A percentile compares a stretch with the other conserved stretches of the same genome.
These are phyloP conservation scores for Aspergillus indologenus DNA, from an alignment of 495 filamentous ascomycete species.

Conservation along the genomic window DNA sequence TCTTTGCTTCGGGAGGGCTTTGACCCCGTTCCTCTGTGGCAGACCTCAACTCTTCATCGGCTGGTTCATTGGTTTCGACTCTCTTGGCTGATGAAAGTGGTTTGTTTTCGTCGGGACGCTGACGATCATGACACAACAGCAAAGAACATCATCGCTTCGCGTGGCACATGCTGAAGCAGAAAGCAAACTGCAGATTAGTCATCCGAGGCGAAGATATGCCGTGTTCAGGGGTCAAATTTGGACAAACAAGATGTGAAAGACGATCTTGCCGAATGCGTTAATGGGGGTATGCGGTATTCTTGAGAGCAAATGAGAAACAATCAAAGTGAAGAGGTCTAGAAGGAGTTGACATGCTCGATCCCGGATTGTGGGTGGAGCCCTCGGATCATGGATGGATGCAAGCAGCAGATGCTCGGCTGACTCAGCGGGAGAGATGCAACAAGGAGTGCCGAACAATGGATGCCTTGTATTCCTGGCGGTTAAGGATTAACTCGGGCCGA, in stretches of 20 bases:
- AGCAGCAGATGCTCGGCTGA: background rate
- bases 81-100: background rate
- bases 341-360: background rate
- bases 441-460: background rate
- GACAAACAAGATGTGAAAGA: background rate
- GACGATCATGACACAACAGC: background rate
- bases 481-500: background rate
- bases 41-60: no score
- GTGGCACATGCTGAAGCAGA: no score
- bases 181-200: background rate
- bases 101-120: background rate
- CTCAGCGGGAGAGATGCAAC: background rate
- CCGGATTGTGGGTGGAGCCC: background rate
- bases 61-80: background rate
- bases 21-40: background rate
- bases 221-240: background rate
- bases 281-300: background rate
- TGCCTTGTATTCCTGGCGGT: background rate
- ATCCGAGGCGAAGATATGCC: background rate
- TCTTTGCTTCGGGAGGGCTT: background rate
- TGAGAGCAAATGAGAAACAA: background rate
- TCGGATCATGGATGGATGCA: no score
- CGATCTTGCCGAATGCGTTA: background rate
- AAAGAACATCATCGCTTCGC: background rate
- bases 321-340: background rate